Conservation (phyloP, 257 asterid species). For the Craterostigma plantagineum region DNA sequence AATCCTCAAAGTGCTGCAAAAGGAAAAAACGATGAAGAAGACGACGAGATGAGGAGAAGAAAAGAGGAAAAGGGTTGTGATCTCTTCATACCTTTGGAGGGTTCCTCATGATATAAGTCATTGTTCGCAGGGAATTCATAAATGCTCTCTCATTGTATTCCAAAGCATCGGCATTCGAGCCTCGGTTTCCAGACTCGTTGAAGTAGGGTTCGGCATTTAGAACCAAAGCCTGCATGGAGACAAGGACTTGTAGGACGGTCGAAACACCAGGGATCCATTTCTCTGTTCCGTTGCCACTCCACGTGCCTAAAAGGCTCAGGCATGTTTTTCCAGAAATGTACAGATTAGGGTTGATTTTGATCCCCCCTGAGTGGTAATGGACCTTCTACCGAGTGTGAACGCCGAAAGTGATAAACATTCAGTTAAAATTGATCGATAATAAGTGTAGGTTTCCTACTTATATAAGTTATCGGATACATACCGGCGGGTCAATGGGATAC, state of each 20-base stretch:
- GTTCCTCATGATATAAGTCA: conserved; percentile 55
- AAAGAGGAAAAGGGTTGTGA: no score
- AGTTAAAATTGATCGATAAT: neutral
- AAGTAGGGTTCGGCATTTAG: conserved; percentile 78
- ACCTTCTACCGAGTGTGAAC: conserved; percentile 23
- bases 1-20: conserved; percentile 68
- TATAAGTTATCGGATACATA: conserved; percentile 17
- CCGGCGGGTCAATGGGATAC: conserved; percentile 85
- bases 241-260: conserved; percentile 80
- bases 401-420: neutral
- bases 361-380: conserved; percentile 79
- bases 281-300: conserved; percentile 58
- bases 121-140: conserved; percentile 52
- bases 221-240: conserved; percentile 87
- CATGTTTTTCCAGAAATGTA: conserved; percentile 76
- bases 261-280: conserved; percentile 61
- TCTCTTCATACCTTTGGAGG: conserved; percentile 86
- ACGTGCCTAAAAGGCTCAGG: conserved; percentile 82
- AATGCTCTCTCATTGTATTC: conserved; percentile 53
- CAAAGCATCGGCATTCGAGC: conserved; percentile 24
- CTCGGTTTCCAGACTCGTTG: conserved; percentile 77
- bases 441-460: neutral
- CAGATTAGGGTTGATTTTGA: conserved; percentile 76
- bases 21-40: conserved; percentile 2
- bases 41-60: no score